phyloP scores from a whole-genome alignment of 306 rosid species.

The Urtica urens region DNA sequence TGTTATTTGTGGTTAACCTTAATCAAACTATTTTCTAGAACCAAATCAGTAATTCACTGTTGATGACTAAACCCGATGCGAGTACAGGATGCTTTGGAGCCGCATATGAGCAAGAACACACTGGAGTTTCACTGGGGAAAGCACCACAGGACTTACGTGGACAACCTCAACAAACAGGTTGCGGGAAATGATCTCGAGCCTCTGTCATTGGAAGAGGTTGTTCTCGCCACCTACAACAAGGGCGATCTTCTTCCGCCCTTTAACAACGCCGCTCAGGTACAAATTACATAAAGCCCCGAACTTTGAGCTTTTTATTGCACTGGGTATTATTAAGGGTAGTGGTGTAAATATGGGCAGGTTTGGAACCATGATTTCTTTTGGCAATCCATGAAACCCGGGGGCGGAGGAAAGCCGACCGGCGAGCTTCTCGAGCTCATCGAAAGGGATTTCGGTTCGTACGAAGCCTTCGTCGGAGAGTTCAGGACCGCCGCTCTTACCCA shows the following conservation, averaged over 20 bases:
- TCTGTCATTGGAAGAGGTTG: constrained; percentile 42
- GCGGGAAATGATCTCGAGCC: constrained; percentile 69
- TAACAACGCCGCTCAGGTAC: constrained; percentile 83
- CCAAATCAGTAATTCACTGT: too few relatives aligned
- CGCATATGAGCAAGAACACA: constrained; percentile 69
- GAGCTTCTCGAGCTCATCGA: constrained; percentile 70
- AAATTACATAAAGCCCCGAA: background rate
- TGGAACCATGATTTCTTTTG: constrained; percentile 55
- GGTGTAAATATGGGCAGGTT: constrained; percentile 24
- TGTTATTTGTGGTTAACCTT: too few relatives aligned
- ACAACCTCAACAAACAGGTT: constrained; percentile 68
- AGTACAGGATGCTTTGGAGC: constrained; percentile 90
- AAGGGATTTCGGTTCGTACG: constrained; percentile 82
- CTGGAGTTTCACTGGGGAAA: constrained; percentile 89
- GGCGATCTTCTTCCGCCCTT: constrained; percentile 76
- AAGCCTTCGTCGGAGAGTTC: constrained; percentile 42
- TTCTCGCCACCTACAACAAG: constrained; percentile 48
- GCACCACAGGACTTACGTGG: constrained; percentile 80
- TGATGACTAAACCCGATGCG: too few relatives aligned
- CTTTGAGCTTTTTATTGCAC: background rate
- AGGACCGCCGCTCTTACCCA: constrained; percentile 71
- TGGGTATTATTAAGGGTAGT: background rate
- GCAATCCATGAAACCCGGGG: constrained; percentile 80
- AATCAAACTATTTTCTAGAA: too few relatives aligned
- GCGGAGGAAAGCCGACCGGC: constrained; percentile 74